Base-by-base conservation (phyloP, 768 basidiomycete genomes). In the Cystobasidium onofrii region DNA sequence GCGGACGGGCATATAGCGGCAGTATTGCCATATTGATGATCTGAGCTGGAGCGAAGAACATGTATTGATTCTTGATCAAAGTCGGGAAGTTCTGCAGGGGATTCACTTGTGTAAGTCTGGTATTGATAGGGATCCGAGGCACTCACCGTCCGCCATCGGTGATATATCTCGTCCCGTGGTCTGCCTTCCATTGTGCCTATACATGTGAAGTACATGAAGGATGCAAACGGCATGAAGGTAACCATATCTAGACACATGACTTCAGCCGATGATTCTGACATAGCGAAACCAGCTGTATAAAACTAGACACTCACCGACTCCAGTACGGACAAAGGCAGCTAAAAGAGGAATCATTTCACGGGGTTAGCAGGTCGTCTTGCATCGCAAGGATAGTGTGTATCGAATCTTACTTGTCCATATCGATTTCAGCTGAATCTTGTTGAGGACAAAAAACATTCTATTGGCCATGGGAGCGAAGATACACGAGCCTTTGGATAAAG, bases 1-100 rank as follows among this genome's bases (percentile, higher is more conserved):
- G 77, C 4, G 78, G 78, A 0, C 78, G 71, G 1, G 75, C 77
- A 62, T 78, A 78, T 0, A 78, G 44, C 9, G 78, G 78, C 0
- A 79, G 57, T 25, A 77, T 20, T 18, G 54, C 64, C 64, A 76
- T 66, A 33, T 76, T 76, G 63, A 76, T 31, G 25, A 64, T 54
- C 41, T 74, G 73, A 1, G 75, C 75, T 12, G 75, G 75, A 20
- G 74, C 75, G 60, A 76, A 76, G 29, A 74, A 63, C 1, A 70
- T 39, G 44, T 72, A 76, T 34, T 74, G 74, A 13, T 74, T 60
- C 52, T 50, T 27, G 15, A 69, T 18, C 13, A 66, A 34, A 7
- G 41, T 18, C n/a, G 23, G 36, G 52, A 75, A 69, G 46, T 72
- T 73, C 34, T 75, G 34, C 46, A 20, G 15, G 3, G 18, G 3